These are phyloP conservation scores for Colletotrichum theobromicola DNA, from an alignment of 2,329 filamentous ascomycete species.

Conservation along the genomic window DNA sequence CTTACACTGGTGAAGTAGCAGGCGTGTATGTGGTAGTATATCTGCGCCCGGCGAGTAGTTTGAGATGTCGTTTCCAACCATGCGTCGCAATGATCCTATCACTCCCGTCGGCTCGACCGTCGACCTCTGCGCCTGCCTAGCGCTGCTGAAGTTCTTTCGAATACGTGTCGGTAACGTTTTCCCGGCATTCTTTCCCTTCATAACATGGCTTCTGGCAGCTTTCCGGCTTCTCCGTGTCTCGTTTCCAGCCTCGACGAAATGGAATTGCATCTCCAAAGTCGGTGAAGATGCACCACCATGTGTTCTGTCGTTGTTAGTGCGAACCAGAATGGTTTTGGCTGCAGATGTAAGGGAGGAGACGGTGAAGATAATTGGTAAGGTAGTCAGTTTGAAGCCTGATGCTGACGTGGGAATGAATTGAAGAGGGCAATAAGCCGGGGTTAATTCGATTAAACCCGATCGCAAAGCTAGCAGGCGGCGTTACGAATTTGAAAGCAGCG, in stretches of 20 bases:
- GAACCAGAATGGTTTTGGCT: neutral
- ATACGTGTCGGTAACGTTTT: neutral
- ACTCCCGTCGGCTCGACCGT: neutral
- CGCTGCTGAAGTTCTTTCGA: neutral
- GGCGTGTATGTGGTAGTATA: neutral
- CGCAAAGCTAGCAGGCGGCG: neutral
- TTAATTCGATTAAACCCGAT: neutral
- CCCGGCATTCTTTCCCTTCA: neutral
- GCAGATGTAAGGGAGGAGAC: neutral
- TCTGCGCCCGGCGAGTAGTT: neutral
- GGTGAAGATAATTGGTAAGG: neutral
- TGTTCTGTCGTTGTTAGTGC: neutral
- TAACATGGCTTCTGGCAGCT: neutral
- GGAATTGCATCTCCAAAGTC: neutral
- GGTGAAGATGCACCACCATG: fast-evolving
- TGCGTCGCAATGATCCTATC: neutral
- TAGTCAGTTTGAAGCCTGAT: neutral
- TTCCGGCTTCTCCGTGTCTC: neutral
- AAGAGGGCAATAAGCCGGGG: neutral
- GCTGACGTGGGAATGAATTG: neutral
- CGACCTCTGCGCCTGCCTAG: neutral
- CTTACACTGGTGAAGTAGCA: neutral
- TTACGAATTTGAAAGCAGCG: neutral
- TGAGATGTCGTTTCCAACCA: neutral
- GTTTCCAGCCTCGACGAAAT: neutral